Percentiles rank a stretch among this genome's conserved stretches.
phyloP scores from a whole-genome alignment of 306 rosid genomes.

The Coriaria nepalensis region DNA sequence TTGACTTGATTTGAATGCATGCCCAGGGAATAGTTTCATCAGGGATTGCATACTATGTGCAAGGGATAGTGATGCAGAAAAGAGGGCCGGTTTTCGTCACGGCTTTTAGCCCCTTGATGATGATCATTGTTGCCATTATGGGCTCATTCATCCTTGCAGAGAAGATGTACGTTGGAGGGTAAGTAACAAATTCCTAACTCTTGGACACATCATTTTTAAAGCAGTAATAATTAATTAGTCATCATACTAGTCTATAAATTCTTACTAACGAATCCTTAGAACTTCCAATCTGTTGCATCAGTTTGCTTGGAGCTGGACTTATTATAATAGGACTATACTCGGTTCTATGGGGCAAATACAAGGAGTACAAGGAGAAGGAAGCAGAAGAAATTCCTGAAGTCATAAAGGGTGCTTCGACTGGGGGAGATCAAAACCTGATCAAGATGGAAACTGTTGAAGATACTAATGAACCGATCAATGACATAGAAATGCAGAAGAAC shows the following conservation, averaged over 20 bases:
- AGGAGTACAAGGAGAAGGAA: constrained; percentile 5
- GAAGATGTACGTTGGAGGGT: constrained; percentile 75
- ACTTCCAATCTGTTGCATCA: neutral
- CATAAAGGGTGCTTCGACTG: neutral
- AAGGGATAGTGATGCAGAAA: constrained; percentile 72
- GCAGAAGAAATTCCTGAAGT: neutral
- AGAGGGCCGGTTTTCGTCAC: constrained; percentile 89
- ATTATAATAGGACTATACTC: constrained; percentile 7
- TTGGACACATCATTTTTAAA: neutral
- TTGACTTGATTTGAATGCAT: neutral
- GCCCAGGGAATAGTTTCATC: constrained; percentile 68
- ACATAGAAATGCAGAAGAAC: no score
- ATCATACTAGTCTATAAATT: no score
- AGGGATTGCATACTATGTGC: constrained; percentile 55
- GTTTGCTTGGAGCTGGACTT: constrained; percentile 13
- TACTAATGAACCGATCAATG: neutral
- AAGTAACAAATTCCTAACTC: neutral
- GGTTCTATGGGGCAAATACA: constrained; percentile 12
- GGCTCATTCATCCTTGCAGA: constrained; percentile 66
- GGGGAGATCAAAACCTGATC: neutral
- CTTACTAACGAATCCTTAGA: neutral
- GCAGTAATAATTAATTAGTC: neutral
- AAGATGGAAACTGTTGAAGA: constrained; percentile 4
- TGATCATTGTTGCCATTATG: constrained; percentile 75
- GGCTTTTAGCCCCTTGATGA: constrained; percentile 84